Percentiles rank a stretch among this genome's conserved stretches.
These are phyloP conservation scores for Flaveria brownii DNA, from an alignment of 129 eudicot genomes.

Conservation along the genomic window DNA sequence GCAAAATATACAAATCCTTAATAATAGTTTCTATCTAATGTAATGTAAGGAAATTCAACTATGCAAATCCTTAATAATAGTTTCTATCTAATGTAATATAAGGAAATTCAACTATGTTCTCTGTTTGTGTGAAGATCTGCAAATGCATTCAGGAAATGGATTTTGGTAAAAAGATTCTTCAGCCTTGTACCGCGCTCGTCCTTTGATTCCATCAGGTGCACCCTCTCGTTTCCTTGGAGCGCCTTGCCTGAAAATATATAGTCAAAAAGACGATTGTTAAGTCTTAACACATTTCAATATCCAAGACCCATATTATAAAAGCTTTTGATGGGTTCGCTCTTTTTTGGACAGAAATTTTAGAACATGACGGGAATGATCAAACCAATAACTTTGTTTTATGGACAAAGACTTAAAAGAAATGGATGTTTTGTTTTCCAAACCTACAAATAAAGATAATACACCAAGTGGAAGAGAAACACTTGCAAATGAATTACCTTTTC, in stretches of 20 bases:
- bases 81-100: not conserved
- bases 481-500: constrained; percentile 51
- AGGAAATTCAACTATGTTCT: constrained; percentile 14
- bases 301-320: not conserved
- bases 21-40: not conserved
- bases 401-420: not conserved
- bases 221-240: constrained; percentile 77
- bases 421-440: not conserved
- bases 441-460: not conserved
- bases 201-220: constrained; percentile 80
- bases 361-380: not conserved
- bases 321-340: not conserved
- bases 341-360: not conserved
- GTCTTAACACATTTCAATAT: not conserved
- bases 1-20: constrained; percentile 22
- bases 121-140: constrained; percentile 34
- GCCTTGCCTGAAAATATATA: constrained; percentile 61
- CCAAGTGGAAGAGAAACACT: not conserved
- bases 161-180: constrained; percentile 94
- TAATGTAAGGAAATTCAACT: not conserved
- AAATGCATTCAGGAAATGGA: constrained; percentile 93
- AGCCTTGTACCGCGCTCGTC: constrained; percentile 68
- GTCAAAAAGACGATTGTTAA: not conserved
- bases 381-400: not conserved
- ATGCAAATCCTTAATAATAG: constrained; percentile 20